Percentiles rank a stretch among this genome's conserved stretches.
Evolutionary conservation across 306 rosid species (phyloP).

Genomic region (Dalbergia cochinchinensis): DNA sequence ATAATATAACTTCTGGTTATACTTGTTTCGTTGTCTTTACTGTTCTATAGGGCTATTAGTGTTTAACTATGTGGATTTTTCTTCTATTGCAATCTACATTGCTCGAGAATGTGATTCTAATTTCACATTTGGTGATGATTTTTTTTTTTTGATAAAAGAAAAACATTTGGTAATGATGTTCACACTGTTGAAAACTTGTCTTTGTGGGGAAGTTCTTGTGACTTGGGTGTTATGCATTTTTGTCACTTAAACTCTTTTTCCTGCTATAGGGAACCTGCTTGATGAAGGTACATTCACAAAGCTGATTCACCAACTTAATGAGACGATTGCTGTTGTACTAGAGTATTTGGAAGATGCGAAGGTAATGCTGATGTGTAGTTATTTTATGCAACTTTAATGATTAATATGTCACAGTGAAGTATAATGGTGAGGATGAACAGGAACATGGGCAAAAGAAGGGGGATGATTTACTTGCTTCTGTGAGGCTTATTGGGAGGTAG

Average conservation of each 20-base stretch:
- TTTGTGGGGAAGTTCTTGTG: neutral
- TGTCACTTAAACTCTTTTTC: slow-evolving; percentile 30
- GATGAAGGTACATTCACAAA: slow-evolving; percentile 64
- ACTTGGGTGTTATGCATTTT: too few species aligned
- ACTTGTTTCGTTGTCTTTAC: slow-evolving; percentile 13
- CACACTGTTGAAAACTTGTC: slow-evolving; percentile 14
- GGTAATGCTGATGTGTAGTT: slow-evolving; percentile 55
- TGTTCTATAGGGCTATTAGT: neutral
- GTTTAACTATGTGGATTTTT: neutral
- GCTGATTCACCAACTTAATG: slow-evolving; percentile 80
- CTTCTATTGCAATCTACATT: slow-evolving; percentile 32
- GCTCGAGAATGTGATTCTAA: slow-evolving; percentile 34
- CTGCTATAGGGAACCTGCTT: slow-evolving; percentile 59
- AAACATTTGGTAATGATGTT: neutral
- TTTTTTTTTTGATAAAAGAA: too few species aligned
- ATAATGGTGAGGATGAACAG: slow-evolving; percentile 58
- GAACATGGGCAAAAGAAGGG: slow-evolving; percentile 86
- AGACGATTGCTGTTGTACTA: slow-evolving; percentile 76
- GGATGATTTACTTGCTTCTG: slow-evolving; percentile 92
- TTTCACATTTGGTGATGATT: slow-evolving; percentile 23
- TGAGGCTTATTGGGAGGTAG: slow-evolving; percentile 92
- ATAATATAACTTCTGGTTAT: slow-evolving; percentile 18
- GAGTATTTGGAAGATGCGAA: slow-evolving; percentile 93
- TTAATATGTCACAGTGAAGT: slow-evolving; percentile 31
- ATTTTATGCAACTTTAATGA: slow-evolving; percentile 37